These are phyloP conservation scores for Ganoderma boninense DNA, from an alignment of 1,284 basidiomycete species.

Conservation along the genomic window DNA sequence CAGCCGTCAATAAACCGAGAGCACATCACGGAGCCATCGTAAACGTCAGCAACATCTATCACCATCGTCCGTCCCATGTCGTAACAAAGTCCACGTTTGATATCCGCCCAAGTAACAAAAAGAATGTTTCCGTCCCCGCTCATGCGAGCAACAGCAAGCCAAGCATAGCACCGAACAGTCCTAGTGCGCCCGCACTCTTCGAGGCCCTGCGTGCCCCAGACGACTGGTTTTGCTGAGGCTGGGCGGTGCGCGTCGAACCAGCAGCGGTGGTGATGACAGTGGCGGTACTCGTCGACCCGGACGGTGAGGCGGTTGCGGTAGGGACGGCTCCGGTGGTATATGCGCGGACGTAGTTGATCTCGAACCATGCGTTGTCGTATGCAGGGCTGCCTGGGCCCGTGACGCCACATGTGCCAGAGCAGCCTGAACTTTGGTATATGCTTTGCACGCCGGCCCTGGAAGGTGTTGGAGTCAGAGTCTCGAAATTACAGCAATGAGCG, in stretches of 20 bases:
- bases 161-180: constrained; percentile 5
- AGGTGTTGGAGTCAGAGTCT: no score
- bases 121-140: neutral
- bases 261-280: constrained; percentile 12
- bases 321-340: constrained; percentile 42
- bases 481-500: neutral
- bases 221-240: constrained; percentile 3
- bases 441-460: constrained; percentile 57
- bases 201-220: neutral
- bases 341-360: constrained; percentile 59
- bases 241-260: neutral
- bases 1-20: neutral
- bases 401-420: constrained; percentile 57
- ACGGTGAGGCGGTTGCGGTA: constrained; percentile 1
- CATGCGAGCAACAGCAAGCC: constrained; percentile 8
- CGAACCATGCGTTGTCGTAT: constrained; percentile 63
- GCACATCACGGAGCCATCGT: neutral
- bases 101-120: neutral
- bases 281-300: constrained; percentile 8
- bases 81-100: neutral
- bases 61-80: neutral
- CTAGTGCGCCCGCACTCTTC: constrained; percentile 8
- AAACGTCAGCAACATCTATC: neutral
- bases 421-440: constrained; percentile 49
- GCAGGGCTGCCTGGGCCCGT: constrained; percentile 61